Evolutionary conservation across 345 rosid genomes (phyloP), one percentile per base, ranked within the genome.

Genomic region (Euphorbia peplus): DNA sequence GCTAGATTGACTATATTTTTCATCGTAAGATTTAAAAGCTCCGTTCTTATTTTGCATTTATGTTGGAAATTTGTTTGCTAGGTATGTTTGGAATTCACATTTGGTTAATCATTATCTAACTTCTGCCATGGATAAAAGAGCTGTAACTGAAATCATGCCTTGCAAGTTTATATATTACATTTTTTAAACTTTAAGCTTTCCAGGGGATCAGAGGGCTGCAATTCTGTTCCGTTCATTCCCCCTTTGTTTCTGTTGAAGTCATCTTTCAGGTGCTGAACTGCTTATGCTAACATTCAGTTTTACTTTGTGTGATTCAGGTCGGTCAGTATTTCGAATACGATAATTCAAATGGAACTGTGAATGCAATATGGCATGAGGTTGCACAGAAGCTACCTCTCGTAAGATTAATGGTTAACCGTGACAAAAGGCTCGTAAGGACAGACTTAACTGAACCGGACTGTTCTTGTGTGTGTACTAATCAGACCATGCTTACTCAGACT

Each of bases 351-450:
- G 99, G 99, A 82, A 80, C 96, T 52, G 97, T 91, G 66, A 81
- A 87, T 60, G 97, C 90, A 79, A 87, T 91, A 56, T 95, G 99
- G 99, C 90, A 86, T 26, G 86, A 90, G 81, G 82, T 95, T 57
- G 78, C 90, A 0, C 90, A 82, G 78, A 95, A 95, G 86, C 84
- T 91, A 48, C 92, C 96, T 32, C 86, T 91, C 50, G 85, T 95
- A 58, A 92, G 84, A 75, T 71, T 83, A 76, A 90, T 88, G 99
- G 85, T 80, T 50, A 95, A 91, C 70, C 93, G 96, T 0, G 97
- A 87, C 74, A 95, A 80, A 75, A 85, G 99, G 76, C 80, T 88
- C 4, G 85, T 87, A 25, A 71, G 73, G 76, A 88, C 84, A 74
- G 83, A 84, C 47, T 58, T 65, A 39, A 74, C 32, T 19, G 88